Conservation (phyloP, 441 rosid genomes). For the Cnidoscolus chayamansa region DNA sequence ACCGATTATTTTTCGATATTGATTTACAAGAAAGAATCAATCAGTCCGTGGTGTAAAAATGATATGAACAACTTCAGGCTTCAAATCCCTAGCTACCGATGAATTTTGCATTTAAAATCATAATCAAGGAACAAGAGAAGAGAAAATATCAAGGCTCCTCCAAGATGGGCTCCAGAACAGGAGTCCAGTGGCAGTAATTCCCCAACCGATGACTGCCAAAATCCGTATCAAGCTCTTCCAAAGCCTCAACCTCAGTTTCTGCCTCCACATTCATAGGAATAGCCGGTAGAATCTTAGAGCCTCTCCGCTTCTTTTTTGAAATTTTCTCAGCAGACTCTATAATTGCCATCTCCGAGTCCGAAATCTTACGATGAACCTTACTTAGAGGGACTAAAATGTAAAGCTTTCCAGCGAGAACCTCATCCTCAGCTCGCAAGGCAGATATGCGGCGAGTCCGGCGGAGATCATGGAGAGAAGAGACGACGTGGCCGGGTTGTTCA, state of each 20-base stretch:
- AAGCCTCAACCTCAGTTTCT: not conserved
- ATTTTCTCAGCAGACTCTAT: constrained; percentile 24
- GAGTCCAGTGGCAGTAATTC: constrained; percentile 33
- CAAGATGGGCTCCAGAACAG: constrained; percentile 38
- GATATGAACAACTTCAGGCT: not conserved
- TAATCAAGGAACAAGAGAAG: not conserved
- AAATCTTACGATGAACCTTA: constrained; percentile 28
- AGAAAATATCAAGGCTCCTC: constrained; percentile 22
- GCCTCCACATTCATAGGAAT: not conserved
- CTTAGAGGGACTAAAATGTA: constrained; percentile 30
- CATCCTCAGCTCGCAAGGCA: constrained; percentile 47
- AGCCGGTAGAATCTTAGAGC: constrained; percentile 30
- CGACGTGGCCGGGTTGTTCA: constrained; percentile 37
- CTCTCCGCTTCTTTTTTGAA: constrained; percentile 12
- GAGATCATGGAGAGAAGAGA: constrained; percentile 27
- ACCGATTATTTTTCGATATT: no score
- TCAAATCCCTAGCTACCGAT: not conserved
- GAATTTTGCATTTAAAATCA: not conserved
- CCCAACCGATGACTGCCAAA: constrained; percentile 15
- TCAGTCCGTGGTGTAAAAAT: not conserved
- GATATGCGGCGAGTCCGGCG: constrained; percentile 24
- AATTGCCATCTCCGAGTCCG: constrained; percentile 27
- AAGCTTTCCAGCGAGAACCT: constrained; percentile 30
- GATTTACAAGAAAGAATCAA: not conserved
- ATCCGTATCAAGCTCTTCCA: not conserved